These are phyloP conservation scores for Jamesozyma lodderae DNA, from an alignment of 805 yeast species.

Conservation along the genomic window DNA sequence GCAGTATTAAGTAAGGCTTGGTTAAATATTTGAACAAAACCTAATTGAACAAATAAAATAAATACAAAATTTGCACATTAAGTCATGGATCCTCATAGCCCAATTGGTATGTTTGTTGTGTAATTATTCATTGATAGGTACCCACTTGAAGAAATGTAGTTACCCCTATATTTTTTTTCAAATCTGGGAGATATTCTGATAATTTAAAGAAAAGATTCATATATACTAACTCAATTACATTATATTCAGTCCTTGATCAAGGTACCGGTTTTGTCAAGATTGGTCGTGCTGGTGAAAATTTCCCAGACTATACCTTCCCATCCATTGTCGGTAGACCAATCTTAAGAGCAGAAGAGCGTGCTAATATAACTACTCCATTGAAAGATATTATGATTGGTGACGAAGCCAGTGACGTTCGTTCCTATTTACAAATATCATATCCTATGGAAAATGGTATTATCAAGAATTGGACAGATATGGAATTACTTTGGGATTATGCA, in stretches of 20 bases:
- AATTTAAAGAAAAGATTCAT: not conserved
- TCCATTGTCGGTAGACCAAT: constrained; percentile 97
- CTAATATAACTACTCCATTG: constrained; percentile 50
- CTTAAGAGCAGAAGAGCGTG: constrained; percentile 90
- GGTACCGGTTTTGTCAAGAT: constrained; percentile 98
- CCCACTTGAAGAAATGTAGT: not conserved
- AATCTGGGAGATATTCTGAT: not conserved
- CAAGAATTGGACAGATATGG: constrained; percentile 98
- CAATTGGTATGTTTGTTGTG: constrained; percentile 25
- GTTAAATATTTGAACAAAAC: too few relatives aligned
- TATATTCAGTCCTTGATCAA: constrained; percentile 71
- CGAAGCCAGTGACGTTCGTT: constrained; percentile 86
- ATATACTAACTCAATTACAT: not conserved
- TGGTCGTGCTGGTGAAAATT: constrained; percentile 93
- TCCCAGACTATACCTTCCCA: constrained; percentile 95
- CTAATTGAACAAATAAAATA: too few relatives aligned
- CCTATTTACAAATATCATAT: constrained; percentile 84
- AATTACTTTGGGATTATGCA: constrained; percentile 95
- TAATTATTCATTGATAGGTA: not conserved
- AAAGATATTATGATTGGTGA: constrained; percentile 97
- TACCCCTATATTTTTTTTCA: constrained; percentile 4
- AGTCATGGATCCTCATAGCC: constrained; percentile 29
- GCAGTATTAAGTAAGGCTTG: too few relatives aligned
- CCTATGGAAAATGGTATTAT: constrained; percentile 99
- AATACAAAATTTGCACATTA: not conserved